A percentile compares a stretch with the other conserved stretches of the same genome.
These are phyloP conservation scores for Lasiosphaeriaceae sp. DNA, from an alignment of 495 filamentous ascomycete species.

Conservation along the genomic window DNA sequence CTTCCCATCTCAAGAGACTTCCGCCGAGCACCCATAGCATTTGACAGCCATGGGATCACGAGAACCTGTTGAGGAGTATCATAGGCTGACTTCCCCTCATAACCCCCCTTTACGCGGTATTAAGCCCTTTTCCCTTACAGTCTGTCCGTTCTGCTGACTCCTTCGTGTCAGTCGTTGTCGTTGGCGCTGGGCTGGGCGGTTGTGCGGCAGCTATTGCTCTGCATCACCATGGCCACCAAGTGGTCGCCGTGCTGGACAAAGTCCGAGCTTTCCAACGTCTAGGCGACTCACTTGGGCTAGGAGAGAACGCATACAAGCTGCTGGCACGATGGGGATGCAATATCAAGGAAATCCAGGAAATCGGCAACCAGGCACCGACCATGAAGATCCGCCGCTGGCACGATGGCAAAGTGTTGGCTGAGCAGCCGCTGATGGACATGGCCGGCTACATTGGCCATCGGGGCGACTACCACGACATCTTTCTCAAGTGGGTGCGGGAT, in stretches of 20 bases:
- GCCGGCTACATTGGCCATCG: slow-evolving; percentile 52
- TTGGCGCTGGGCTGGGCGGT: slow-evolving; percentile 53
- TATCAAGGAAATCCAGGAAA: slow-evolving; percentile 36
- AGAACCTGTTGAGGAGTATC: background rate
- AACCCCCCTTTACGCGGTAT: slow-evolving; percentile 13
- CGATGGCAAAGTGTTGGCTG: slow-evolving; percentile 49
- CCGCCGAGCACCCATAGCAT: no score
- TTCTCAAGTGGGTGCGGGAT: slow-evolving; percentile 45
- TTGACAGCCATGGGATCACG: background rate
- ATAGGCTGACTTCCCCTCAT: slow-evolving; percentile 6
- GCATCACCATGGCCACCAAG: slow-evolving; percentile 48
- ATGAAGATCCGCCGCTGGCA: slow-evolving; percentile 52
- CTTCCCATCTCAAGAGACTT: no score
- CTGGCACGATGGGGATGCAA: slow-evolving; percentile 46
- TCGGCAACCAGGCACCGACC: slow-evolving; percentile 50
- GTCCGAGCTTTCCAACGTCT: slow-evolving; percentile 46
- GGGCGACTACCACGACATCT: slow-evolving; percentile 50
- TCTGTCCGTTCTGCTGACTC: background rate
- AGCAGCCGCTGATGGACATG: slow-evolving; percentile 56
- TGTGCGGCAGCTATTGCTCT: slow-evolving; percentile 51
- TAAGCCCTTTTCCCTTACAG: background rate
- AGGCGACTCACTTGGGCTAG: slow-evolving; percentile 49
- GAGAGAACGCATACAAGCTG: slow-evolving; percentile 49
- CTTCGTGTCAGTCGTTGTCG: slow-evolving; percentile 35
- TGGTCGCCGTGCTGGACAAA: slow-evolving; percentile 45